Evolutionary conservation across 495 filamentous ascomycete species (phyloP).

Genomic region (Aspergillus nanangensis): DNA sequence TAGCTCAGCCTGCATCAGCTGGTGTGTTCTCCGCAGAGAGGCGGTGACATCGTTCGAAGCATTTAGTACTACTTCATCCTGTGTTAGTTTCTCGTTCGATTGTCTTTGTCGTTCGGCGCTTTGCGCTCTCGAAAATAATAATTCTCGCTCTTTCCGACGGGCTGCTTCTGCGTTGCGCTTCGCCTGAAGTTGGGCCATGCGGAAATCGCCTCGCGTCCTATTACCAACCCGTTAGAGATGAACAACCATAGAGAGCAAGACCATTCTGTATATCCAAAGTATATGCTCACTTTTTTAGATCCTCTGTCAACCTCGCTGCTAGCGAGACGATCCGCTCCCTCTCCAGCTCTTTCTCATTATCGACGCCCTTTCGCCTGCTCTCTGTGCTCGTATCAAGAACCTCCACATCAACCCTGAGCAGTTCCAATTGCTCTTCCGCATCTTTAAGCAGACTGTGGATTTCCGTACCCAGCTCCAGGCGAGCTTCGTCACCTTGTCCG

Average conservation of each 20-base stretch:
- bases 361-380: conserved; percentile 31
- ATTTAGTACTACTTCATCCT: conserved; percentile 63
- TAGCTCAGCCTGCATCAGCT: conserved; percentile 77
- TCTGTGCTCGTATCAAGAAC: conserved; percentile 50
- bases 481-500: conserved; percentile 57
- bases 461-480: conserved; percentile 73
- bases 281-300: conserved; percentile 60
- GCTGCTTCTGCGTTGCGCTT: conserved; percentile 71
- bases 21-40: conserved; percentile 78
- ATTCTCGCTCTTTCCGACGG: conserved; percentile 68
- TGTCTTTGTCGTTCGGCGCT: conserved; percentile 31
- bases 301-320: conserved; percentile 56
- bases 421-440: conserved; percentile 80
- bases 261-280: background rate
- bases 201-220: conserved; percentile 71
- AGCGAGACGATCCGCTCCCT: conserved; percentile 58
- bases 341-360: conserved; percentile 49
- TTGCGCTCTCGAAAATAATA: conserved; percentile 58
- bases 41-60: conserved; percentile 81
- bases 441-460: conserved; percentile 81
- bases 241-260: background rate
- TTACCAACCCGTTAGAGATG: conserved; percentile 8
- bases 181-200: conserved; percentile 78
- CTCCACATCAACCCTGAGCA: conserved; percentile 72
- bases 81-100: conserved; percentile 47